Percentiles rank a stretch among this genome's conserved stretches.
These are phyloP conservation scores for Termitomyces sp. DNA, from an alignment of 768 basidiomycete species.

Conservation along the genomic window DNA sequence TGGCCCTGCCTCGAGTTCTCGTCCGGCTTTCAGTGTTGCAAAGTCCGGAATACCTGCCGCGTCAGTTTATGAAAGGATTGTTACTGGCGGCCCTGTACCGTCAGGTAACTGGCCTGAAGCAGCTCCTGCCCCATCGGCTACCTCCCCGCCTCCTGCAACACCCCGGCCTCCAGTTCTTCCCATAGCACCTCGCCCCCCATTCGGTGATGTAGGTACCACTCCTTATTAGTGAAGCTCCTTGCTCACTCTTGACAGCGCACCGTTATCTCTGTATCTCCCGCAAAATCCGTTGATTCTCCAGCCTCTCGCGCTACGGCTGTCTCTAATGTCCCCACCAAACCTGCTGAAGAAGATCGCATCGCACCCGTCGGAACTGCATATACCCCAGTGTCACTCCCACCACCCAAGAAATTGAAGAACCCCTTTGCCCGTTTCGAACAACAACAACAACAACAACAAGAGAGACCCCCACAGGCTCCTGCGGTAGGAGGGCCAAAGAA, in stretches of 20 bases:
- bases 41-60: constrained; percentile 35
- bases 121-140: constrained; percentile 27
- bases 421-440: constrained; percentile 65
- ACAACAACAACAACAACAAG: constrained; percentile 25
- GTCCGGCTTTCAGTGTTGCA: constrained; percentile 41
- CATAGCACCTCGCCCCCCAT: constrained; percentile 33
- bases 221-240: neutral
- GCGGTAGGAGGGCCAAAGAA: constrained; percentile 53
- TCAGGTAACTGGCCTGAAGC: constrained; percentile 60
- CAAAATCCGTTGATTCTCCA: constrained; percentile 10
- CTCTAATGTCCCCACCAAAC: constrained; percentile 55
- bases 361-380: constrained; percentile 84
- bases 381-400: constrained; percentile 77
- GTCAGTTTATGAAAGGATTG: constrained; percentile 35
- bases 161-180: constrained; percentile 44
- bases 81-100: constrained; percentile 33
- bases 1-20: constrained; percentile 35
- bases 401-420: constrained; percentile 85
- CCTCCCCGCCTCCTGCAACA: constrained; percentile 36
- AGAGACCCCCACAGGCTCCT: constrained; percentile 22
- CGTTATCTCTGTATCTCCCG: constrained; percentile 6
- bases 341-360: constrained; percentile 76
- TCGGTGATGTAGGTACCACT: constrained; percentile 25
- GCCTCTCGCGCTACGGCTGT: constrained; percentile 27
- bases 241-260: constrained; percentile 10